Evolutionary conservation across 768 basidiomycete species (phyloP).

Genomic region (Tulasnella calospora): DNA sequence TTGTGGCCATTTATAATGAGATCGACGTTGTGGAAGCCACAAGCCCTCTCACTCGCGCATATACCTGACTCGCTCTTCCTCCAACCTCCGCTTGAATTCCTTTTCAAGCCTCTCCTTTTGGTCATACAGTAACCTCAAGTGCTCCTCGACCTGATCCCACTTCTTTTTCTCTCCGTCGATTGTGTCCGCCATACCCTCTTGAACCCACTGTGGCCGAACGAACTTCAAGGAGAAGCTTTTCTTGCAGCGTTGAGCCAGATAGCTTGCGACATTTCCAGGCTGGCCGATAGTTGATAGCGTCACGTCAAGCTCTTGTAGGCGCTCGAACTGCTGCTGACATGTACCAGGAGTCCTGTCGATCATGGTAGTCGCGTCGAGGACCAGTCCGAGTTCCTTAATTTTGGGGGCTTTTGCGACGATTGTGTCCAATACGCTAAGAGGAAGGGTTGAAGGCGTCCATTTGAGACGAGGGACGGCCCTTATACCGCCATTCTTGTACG

Average conservation of each 20-base stretch:
- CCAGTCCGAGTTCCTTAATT: neutral
- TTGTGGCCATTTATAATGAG: no score
- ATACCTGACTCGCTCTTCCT: neutral
- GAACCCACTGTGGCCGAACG: neutral
- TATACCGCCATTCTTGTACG: neutral
- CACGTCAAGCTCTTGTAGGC: neutral
- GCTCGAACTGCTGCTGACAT: neutral
- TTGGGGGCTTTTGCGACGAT: neutral
- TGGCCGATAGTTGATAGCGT: neutral
- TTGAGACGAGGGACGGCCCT: neutral
- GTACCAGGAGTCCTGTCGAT: neutral
- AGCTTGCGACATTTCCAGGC: neutral
- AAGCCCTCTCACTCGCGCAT: no score
- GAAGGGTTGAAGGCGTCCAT: neutral
- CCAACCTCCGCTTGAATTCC: neutral
- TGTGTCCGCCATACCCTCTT: no score
- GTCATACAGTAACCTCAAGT: neutral
- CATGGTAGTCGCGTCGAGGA: neutral
- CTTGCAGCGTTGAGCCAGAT: neutral
- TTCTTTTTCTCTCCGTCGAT: neutral
- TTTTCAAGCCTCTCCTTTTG: neutral
- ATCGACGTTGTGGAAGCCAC: no score
- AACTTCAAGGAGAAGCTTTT: neutral
- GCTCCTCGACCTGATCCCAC: neutral
- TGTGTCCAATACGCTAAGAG: neutral